Percentiles rank a stretch among this genome's conserved stretches.
These are phyloP conservation scores for Skeletonema tropicum DNA, from an alignment of 108 stramenopile genomes.

Conservation along the genomic window DNA sequence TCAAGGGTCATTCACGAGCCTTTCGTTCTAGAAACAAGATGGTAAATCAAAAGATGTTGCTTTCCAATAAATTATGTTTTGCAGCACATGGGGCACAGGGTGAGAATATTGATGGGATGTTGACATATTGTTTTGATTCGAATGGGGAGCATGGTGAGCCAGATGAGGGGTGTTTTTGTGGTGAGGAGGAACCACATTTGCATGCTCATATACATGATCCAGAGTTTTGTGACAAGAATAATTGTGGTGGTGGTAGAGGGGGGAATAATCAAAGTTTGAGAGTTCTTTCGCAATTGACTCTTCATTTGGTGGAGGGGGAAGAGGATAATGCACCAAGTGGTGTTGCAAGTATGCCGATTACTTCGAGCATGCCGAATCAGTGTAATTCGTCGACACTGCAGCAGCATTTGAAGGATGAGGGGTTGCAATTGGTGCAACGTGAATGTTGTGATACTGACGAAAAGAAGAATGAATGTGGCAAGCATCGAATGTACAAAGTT, in stretches of 20 bases:
- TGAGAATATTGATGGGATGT: slow-evolving; percentile 36
- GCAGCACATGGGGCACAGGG: slow-evolving; percentile 41
- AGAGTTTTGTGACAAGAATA: slow-evolving; percentile 15
- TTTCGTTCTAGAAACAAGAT: slow-evolving; percentile 17
- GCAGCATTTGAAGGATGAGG: slow-evolving; percentile 19
- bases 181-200: slow-evolving; percentile 55
- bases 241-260: not conserved
- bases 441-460: slow-evolving; percentile 3
- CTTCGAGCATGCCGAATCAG: slow-evolving; percentile 35
- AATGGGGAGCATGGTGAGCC: slow-evolving; percentile 59
- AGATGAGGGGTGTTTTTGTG: slow-evolving; percentile 63
- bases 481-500: slow-evolving; percentile 30
- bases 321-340: not conserved
- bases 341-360: slow-evolving; percentile 26
- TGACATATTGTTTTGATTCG: slow-evolving; percentile 65
- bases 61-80: slow-evolving; percentile 48
- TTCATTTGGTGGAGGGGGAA: slow-evolving; percentile 15
- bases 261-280: slow-evolving; percentile 16
- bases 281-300: slow-evolving; percentile 31
- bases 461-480: slow-evolving; percentile 5
- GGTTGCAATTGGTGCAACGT: slow-evolving; percentile 18
- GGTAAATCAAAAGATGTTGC: not conserved
- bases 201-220: slow-evolving; percentile 58
- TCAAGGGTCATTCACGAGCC: slow-evolving; percentile 18
- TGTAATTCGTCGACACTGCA: slow-evolving; percentile 28